Evolutionary conservation across 805 yeast species (phyloP), one percentile per base, ranked within the genome.

Genomic region (Sporopachydermia quercuum): DNA sequence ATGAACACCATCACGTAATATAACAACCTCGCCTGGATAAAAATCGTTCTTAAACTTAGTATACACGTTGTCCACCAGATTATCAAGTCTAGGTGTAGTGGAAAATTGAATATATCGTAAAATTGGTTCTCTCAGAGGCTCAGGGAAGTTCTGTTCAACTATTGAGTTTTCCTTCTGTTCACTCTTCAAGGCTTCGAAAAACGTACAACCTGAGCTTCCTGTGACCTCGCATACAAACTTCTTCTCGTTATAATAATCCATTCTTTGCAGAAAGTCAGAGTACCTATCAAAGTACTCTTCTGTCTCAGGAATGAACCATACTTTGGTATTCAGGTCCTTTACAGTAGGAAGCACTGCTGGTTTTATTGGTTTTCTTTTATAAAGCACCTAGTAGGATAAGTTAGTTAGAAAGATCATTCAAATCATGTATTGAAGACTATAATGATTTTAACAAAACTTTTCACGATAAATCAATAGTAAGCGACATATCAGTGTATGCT

Each of bases 181-280:
- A 43, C 81, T 76, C 40, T 75, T 74, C 36, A 74, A 66, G 0
- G 97, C 98, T 51, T 91, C 93, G 55, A 87, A 87, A 55, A 72
- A 91, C 1, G 96, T 84, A 42, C 89, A 67, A 50, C 93, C 80
- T 14, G 96, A 79, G 51, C 85, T 83, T 11, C 98, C 98, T 1
- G 96, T 84, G 38, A 89, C 80, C 59, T 91, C 98, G 62, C 97
- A 91, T 8, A 86, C 91, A 60, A 91, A 91, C 55, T 84, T 82
- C 48, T 75, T 76, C 39, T 71, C 66, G 43, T 69, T 69, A 56
- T 81, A 82, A 57, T 78, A 81, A 55, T 81, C 85, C 65, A 81
- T 60, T 41, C 89, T 61, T 16, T 60, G 60, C 38, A 91, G 61
- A 51, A 84, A 89, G 5, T 77, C 85, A 40, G 79, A 83, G 56